Evolutionary conservation across 495 filamentous ascomycete species (phyloP).

Genomic region (Annulohypoxylon maeteangense): DNA sequence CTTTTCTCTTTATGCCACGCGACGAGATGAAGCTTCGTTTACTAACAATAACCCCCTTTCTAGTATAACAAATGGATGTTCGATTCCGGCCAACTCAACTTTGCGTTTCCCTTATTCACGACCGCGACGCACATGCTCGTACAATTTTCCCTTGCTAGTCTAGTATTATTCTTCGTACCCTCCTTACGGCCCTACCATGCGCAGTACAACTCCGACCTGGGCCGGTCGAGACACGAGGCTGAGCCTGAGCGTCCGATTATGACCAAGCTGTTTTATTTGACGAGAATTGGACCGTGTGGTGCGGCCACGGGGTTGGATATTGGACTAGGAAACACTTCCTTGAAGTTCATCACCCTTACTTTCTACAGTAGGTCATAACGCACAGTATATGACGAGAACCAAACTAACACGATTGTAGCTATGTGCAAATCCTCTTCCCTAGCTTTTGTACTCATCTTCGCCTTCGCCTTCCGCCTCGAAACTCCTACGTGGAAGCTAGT

Average conservation of each 20-base stretch:
- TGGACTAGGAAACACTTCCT: slow-evolving; percentile 92
- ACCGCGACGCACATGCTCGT: slow-evolving; percentile 96
- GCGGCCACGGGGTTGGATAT: slow-evolving; percentile 95
- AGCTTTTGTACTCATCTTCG: slow-evolving; percentile 94
- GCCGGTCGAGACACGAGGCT: slow-evolving; percentile 61
- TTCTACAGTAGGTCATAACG: slow-evolving; percentile 80
- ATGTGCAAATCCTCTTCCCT: slow-evolving; percentile 99
- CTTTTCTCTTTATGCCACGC: background rate
- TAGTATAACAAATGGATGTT: slow-evolving; percentile 99
- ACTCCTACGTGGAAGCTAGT: slow-evolving; percentile 85
- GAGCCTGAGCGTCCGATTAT: slow-evolving; percentile 80
- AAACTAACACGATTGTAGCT: slow-evolving; percentile 59
- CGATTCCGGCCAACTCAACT: slow-evolving; percentile 81
- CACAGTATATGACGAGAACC: background rate
- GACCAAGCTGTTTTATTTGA: slow-evolving; percentile 90
- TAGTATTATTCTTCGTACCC: slow-evolving; percentile 85
- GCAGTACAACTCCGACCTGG: slow-evolving; percentile 56
- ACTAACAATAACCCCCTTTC: slow-evolving; percentile 31
- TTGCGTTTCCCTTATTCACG: slow-evolving; percentile 94
- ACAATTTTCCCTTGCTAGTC: slow-evolving; percentile 84
- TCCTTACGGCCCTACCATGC: slow-evolving; percentile 76
- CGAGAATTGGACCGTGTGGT: slow-evolving; percentile 92
- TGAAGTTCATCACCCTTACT: slow-evolving; percentile 94
- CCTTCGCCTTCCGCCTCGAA: slow-evolving; percentile 94
- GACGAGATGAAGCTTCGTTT: slow-evolving; percentile 1